A percentile compares a stretch with the other conserved stretches of the same genome.
Conservation (phyloP, 352 stramenopile genomes). For the Phytophthora kernoviae region DNA sequence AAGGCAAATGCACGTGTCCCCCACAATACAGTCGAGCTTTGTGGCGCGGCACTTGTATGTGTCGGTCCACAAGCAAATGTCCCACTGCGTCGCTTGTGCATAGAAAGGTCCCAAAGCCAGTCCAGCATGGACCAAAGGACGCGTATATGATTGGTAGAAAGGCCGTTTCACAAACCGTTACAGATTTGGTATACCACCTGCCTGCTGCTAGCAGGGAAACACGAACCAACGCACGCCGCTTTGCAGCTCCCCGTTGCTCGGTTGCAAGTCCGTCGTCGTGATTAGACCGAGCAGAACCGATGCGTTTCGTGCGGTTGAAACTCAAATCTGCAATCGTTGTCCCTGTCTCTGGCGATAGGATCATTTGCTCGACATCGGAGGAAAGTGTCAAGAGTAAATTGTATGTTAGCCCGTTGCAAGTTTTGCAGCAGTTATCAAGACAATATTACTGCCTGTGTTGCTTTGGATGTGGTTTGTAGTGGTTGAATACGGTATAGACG, state of each 20-base stretch:
- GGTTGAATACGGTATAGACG: not conserved
- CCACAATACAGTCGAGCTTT: not conserved
- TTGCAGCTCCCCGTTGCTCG: conserved; percentile 5
- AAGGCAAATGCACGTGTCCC: not conserved
- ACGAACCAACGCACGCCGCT: not conserved
- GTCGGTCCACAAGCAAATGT: conserved; percentile 25
- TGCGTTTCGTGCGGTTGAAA: conserved; percentile 28
- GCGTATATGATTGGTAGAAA: conserved; percentile 21
- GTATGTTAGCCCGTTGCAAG: too few relatives aligned
- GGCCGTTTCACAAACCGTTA: not conserved
- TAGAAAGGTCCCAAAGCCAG: conserved; percentile 24
- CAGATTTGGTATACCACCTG: not conserved
- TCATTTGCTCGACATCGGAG: too few relatives aligned
- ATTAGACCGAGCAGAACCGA: conserved; percentile 16
- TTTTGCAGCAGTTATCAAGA: too few relatives aligned
- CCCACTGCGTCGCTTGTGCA: conserved; percentile 21
- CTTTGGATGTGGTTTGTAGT: not conserved
- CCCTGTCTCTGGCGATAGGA: not conserved
- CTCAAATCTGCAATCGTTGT: not conserved
- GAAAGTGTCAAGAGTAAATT: too few relatives aligned
- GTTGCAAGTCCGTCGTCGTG: conserved; percentile 9
- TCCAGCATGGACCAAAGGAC: not conserved
- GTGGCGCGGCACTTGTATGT: conserved; percentile 6
- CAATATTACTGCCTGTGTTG: too few relatives aligned
- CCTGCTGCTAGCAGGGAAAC: not conserved